Base-by-base conservation (phyloP, 208 protist species). In the Trypanosoma lewisi region DNA sequence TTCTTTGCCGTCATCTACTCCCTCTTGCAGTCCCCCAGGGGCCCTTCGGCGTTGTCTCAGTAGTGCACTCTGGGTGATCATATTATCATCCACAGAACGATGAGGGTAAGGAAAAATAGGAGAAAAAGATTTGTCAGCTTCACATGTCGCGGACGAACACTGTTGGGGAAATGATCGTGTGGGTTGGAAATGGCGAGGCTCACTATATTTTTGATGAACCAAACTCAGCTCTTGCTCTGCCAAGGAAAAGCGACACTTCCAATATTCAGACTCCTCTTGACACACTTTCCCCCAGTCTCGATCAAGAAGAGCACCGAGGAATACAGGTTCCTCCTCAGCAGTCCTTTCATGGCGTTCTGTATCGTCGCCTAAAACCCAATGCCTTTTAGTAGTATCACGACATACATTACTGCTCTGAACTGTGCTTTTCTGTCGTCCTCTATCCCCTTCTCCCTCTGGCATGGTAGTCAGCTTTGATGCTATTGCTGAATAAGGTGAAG, bases 201-300 rank as follows among this genome's bases (percentile, higher is more conserved):
- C 47, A 41, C 39, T 25, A 16, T 53, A 28, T 33, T 52, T 30
- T 5, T 56, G 57, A 31, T 28, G 2, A 14, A 45, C 49, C 16
- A 62, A 17, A 23, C 54, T 41, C 7, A 71, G 67, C 30, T 73
- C 27, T 17, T 62, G 39, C 58, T 73, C 53, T 25, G 54, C 60
- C n/a, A 63, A 25, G 7, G 58, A n/a, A 41, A 52, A 73, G 23
- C 60, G 60, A 11, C n/a, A 60, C 17, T 37, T 58, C 67, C 67
- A 73, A 27, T 19, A 49, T 0, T n/a, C 34, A 12, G 50, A 36
- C 1, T 65, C 66, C 47, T 72, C 30, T 28, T 58, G 41, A 28
- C 41, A 63, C 47, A 58, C 25, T 25, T 28, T 28, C 2, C 39
- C 58, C 47, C 56, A 53, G n/a, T 51, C 50, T 0, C 27, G 19